Percentiles rank a stretch among this genome's conserved stretches.
Conservation (phyloP, 305 asterid genomes). For the Fraxinus paxiana region DNA sequence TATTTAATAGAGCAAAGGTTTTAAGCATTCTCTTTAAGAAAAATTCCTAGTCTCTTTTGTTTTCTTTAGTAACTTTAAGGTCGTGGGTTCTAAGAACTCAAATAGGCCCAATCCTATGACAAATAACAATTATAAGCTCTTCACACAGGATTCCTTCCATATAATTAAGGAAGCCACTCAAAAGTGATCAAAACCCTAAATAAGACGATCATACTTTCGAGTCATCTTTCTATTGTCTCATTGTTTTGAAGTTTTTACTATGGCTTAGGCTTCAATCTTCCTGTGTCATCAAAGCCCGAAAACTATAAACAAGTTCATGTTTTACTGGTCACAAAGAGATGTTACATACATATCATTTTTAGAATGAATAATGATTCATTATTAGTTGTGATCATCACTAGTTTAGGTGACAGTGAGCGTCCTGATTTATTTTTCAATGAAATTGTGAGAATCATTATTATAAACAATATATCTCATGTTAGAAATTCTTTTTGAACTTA, state of each 20-base stretch:
- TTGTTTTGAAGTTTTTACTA: neutral
- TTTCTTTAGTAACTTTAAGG: neutral
- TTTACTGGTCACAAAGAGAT: too few species aligned
- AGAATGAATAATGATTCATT: too few species aligned
- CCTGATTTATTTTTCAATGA: too few species aligned
- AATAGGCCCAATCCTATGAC: neutral
- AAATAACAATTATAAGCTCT: neutral
- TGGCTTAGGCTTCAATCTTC: neutral
- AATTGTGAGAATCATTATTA: too few species aligned
- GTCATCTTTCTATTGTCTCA: neutral
- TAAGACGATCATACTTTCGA: neutral
- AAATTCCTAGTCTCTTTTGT: neutral
- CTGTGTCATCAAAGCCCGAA: too few species aligned
- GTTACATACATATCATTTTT: too few species aligned
- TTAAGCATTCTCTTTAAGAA: neutral
- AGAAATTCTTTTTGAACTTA: too few species aligned
- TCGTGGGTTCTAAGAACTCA: neutral
- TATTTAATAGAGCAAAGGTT: neutral
- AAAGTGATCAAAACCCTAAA: too few species aligned
- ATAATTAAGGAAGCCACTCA: neutral
- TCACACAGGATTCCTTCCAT: neutral
- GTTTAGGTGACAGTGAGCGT: too few species aligned
- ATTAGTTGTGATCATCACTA: too few species aligned
- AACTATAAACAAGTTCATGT: too few species aligned
- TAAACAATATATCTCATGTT: too few species aligned